Base-by-base conservation (phyloP, 257 asterid genomes). In the Capsicum baccatum region DNA sequence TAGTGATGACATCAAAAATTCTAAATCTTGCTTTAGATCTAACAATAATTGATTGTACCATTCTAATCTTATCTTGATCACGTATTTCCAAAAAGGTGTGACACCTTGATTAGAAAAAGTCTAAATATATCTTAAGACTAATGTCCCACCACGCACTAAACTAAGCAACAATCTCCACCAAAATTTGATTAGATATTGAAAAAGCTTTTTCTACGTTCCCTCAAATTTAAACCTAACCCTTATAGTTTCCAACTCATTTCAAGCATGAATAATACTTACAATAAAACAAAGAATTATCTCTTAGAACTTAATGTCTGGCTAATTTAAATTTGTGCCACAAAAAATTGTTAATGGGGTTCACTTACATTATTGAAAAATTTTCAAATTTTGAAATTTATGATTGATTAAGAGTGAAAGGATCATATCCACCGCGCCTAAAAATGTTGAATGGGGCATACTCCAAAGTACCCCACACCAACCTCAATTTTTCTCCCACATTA, bases 61-160 rank as follows among this genome's bases (percentile, higher is more conserved):
- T 37, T 26, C 76, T 68, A 37, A 68, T 68, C 52, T 37, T 68
- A 14, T 37, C 21, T 7, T 48, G 11, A 35, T 35, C 4, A 68
- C 37, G 0, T 68, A 37, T 37, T 37, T 50, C 21, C 14, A 66
- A 8, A 14, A 67, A 37, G 76, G 50, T 67, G 50, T 14, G 76
- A 37, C 52, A 35, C 74, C 21, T 67, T 3, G 12, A 67, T 15
- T 14, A 1, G 4, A 67, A 67, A 66, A 67, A 13, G 48, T 35
- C 19, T 9, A 5, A 35, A 11, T 35, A 13, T 35, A 68, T 37
- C 52, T 37, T 68, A 8, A 68, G 13, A 68, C 76, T 68, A 67
- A 68, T 68, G 76, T 68, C 76, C 76, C 17, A 37, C 76, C 76
- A 68, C 7, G 26, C 26, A 37, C 76, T 52, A 37, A 37, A 68